Base-by-base conservation (phyloP, 164 flowering plant genomes). In the Litsea cubeba region DNA sequence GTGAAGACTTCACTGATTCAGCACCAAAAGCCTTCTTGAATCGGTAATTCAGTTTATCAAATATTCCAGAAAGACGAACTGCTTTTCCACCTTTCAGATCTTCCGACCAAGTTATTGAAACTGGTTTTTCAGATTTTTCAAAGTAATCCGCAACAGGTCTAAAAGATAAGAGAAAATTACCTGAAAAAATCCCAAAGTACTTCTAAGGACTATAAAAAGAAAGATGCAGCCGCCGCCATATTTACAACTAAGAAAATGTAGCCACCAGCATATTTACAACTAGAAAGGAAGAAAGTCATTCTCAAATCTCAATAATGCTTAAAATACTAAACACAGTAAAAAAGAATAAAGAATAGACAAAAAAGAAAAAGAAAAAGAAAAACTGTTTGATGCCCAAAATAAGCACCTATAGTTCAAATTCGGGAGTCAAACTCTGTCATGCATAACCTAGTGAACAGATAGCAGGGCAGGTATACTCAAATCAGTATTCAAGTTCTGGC, bases 41-140 rank as follows among this genome's bases (percentile, higher is more conserved):
- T 83, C 73, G 81, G 80, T 88, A 93, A 79, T 80, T 84, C 75
- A 95, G 79, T 82, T 87, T 90, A 73, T 91, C 96, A 81, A 93
- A 84, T 72, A 95, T 72, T 81, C 98, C 97, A 74, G 92, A 86
- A 15, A 93, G 84, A 73, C 79, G 86, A 75, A 92, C 87, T 70
- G 96, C 93, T 82, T 91, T 95, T 79, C 89, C 98, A 73, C 99
- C 98, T 84, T 82, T 86, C 75, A 95, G 84, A 68, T 91, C 88
- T 62, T 87, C 93, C 40, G 97, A 93, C 99, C 99, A 95, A 46
- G 84, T 92, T 64, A 84, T 80, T 64, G 91, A 82, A 74, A 79
- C 76, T 58, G 82, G 68, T 63, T 75, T 73, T 70, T 77, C 71
- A 49, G 76, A 63, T 67, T 76, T 75, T 60, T 72, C 74, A 32